phyloP scores from a whole-genome alignment of 1,284 basidiomycete genomes.

The Phaffia rhodozyma region DNA sequence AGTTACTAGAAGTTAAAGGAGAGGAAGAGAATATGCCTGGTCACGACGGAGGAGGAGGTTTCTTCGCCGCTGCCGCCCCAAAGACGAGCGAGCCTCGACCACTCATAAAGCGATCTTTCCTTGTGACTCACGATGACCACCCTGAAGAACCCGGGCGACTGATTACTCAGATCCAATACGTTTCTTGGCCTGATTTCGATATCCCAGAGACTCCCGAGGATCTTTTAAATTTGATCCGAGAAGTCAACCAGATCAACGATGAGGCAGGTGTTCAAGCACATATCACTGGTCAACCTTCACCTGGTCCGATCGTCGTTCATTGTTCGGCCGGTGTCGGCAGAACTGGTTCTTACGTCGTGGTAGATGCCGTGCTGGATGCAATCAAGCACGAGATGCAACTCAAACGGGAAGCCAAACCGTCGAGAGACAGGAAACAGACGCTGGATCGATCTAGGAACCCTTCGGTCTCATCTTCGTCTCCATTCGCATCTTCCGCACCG shows the following conservation, averaged over 20 bases:
- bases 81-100: conserved; percentile 11
- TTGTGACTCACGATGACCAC: conserved; percentile 49
- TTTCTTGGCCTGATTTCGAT: conserved; percentile 89
- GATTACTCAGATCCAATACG: conserved; percentile 63
- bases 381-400: conserved; percentile 50
- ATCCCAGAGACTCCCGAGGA: conserved; percentile 69
- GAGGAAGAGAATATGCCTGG: conserved; percentile 32
- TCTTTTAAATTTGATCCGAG: conserved; percentile 54
- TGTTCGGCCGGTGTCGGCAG: conserved; percentile 86
- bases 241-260: conserved; percentile 45
- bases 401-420: conserved; percentile 12
- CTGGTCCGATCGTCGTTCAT: conserved; percentile 35
- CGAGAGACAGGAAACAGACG: not conserved
- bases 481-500: not conserved
- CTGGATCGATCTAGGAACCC: not conserved
- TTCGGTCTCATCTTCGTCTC: not conserved
- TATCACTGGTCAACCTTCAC: conserved; percentile 20
- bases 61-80: conserved; percentile 28
- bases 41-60: conserved; percentile 29
- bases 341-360: conserved; percentile 80
- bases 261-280: conserved; percentile 18
- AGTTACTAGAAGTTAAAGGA: conserved; percentile 51
- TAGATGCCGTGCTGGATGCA: conserved; percentile 73
- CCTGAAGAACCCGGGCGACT: conserved; percentile 48
- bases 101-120: conserved; percentile 55